Evolutionary conservation across 305 asterid species (phyloP), one percentile per base, ranked within the genome.

Genomic region (Fraxinus ornus): DNA sequence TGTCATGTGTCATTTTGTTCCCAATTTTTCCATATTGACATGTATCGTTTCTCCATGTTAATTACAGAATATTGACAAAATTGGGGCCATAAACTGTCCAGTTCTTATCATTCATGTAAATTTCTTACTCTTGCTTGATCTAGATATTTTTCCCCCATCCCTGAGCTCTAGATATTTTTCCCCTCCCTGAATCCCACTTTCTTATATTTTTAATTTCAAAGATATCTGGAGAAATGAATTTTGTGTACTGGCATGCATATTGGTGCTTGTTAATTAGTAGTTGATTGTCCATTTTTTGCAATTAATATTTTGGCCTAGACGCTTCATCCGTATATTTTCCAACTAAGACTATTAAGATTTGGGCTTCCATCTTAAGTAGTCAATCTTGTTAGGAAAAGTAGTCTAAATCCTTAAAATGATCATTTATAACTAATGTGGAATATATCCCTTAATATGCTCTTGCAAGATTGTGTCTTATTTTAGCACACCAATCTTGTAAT

Each of bases 81-180:
- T 94, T 84, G 93, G 97, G 79, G 82, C 90, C 24, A 85, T 96
- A 77, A 89, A 92, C 84, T 93, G 99, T 85, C 97, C 97, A 26
- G 97, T 96, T 79, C 95, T 96, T 75, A 37, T 96, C 82, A 94
- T 94, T 89, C 99, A 96, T 88, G 99, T 96, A 91, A 94, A 97
- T 84, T 88, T 62, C 80, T 49, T 80, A 36, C 80, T n/a, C 49
- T 44, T 68, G 37, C 47, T 77, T 76, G 5, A 70, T 76, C 44
- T 30, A 17, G 60, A 35, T 39, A 52, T 44, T 32, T 39, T 60
- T 39, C n/a, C 9, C 32, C 70, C 35, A 37, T 73, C 78, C 44
- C 24, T 62, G 79, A 36, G 5, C 75, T 76, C 44, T 30, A 12
- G 60, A 35, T 39, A 52, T 44, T 32, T 39, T 60, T 39, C 9